phyloP scores from a whole-genome alignment of 768 basidiomycete species.

The Austroboletus eburneus region DNA sequence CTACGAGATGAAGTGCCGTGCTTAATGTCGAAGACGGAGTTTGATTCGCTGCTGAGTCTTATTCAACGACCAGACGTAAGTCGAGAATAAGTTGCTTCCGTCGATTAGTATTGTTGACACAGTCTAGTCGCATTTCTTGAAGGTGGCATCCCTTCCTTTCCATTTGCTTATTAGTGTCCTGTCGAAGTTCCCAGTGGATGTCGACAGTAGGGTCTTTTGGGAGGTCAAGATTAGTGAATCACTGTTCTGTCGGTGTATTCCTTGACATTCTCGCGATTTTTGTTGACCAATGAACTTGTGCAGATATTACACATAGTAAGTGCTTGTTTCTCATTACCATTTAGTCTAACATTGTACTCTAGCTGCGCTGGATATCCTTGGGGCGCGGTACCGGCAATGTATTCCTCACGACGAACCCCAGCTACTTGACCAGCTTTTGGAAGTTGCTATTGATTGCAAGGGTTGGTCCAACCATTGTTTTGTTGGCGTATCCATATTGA shows the following conservation, averaged over 20 bases:
- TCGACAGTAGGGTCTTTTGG: conserved; percentile 77
- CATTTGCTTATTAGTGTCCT: conserved; percentile 71
- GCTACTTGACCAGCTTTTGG: conserved; percentile 44
- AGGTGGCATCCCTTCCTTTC: conserved; percentile 79
- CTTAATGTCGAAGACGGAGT: conserved; percentile 61
- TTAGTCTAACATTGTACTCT: no score
- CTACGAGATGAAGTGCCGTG: conserved; percentile 56
- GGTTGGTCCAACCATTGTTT: conserved; percentile 48
- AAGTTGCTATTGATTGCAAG: conserved; percentile 51
- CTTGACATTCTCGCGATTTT: neutral
- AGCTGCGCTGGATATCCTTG: conserved; percentile 57
- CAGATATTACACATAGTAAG: conserved; percentile 37
- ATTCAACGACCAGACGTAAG: conserved; percentile 76
- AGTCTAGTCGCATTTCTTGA: conserved; percentile 75
- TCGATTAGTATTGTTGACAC: conserved; percentile 10
- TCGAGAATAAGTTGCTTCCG: conserved; percentile 1
- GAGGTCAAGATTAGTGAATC: conserved; percentile 55
- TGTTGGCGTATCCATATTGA: neutral
- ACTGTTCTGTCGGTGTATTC: conserved; percentile 55
- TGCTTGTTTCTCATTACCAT: no score
- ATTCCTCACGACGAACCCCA: conserved; percentile 32
- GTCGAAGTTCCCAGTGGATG: conserved; percentile 73
- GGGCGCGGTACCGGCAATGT: conserved; percentile 41
- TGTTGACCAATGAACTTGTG: conserved; percentile 6
- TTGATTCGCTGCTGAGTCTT: conserved; percentile 61